Percentiles rank a stretch among this genome's conserved stretches.
phyloP scores from a whole-genome alignment of 805 yeast species.

The Cyberlindnera misumaiensis region DNA sequence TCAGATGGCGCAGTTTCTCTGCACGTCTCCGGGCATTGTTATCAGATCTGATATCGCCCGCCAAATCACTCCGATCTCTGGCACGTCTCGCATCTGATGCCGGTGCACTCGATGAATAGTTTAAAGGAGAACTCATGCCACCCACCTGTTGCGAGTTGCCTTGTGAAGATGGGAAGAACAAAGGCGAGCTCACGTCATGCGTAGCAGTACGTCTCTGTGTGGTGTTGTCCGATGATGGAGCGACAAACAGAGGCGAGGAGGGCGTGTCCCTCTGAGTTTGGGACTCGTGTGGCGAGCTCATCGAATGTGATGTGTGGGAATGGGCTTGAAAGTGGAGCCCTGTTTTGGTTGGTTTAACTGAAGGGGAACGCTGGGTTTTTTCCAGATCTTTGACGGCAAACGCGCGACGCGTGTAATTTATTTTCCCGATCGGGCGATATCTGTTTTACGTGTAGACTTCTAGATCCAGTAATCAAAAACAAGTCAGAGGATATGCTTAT shows the following conservation, averaged over 20 bases:
- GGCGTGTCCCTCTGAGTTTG: constrained; percentile 12
- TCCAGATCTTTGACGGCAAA: neutral
- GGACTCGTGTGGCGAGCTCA: constrained; percentile 10
- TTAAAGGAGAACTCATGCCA: constrained; percentile 39
- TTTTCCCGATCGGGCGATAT: constrained; percentile 8
- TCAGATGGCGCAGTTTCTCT: constrained; percentile 43
- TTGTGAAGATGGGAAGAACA: constrained; percentile 28
- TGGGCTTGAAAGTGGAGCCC: too few relatives aligned
- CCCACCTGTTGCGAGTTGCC: constrained; percentile 12
- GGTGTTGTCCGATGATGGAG: constrained; percentile 22
- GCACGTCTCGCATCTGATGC: constrained; percentile 23
- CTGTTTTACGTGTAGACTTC: constrained; percentile 1
- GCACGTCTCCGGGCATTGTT: constrained; percentile 32
- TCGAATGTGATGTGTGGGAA: neutral
- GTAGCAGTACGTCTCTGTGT: constrained; percentile 5
- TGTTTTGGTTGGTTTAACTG: too few relatives aligned
- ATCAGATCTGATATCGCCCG: constrained; percentile 40
- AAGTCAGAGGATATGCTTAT: too few relatives aligned
- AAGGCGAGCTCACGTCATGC: constrained; percentile 24
- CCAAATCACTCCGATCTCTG: constrained; percentile 23
- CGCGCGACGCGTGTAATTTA: constrained; percentile 21
- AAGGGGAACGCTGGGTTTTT: too few relatives aligned
- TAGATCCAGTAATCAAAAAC: constrained; percentile 7
- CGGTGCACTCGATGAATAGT: constrained; percentile 33
- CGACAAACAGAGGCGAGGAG: constrained; percentile 19